Base-by-base conservation (phyloP, 495 filamentous ascomycete species). In the Aspergillus funiculosus region DNA sequence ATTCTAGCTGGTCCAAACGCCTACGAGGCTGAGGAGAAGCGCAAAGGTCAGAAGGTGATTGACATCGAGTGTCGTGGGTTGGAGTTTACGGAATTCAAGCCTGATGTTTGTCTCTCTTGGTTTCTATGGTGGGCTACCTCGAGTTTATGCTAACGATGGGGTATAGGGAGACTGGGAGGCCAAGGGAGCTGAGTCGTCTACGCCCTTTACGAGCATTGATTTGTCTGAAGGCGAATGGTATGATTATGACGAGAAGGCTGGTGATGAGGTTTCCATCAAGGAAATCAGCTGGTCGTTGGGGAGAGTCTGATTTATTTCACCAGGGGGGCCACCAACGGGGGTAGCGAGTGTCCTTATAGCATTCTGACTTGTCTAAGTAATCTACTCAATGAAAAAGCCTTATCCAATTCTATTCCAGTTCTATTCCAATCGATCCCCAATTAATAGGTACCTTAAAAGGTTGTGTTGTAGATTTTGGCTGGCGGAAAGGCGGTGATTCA, bases 11-110 rank as follows among this genome's bases (percentile, higher is more conserved):
- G 79, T 0, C 91, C 92, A 0, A 77, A 75, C 30, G 54, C 82
- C 2, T 96, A 94, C 51, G 61, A 78, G 32, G 60, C 66, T 2
- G 56, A 71, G 4, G 61, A 64, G 8, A 87, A 89, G 20, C 73
- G 85, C 8, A 87, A 80, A 49, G 65, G 68, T 25, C 79, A 85
- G 58, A 90, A 86, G 51, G 78, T 97, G 30, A 73, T 98, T 26
- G 82, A 87, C 55, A 80, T 98, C 43, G 92, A 97, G 68, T 97
- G 92, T 66, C 80, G 92, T 39, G 92, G 92, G 4, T 72, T 96
- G 5, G 92, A 98, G 62, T 96, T 98, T 54, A 79, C 76, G 0
- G 83, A 90, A 36, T 98, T 96, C 64, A 86, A 80, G 53, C 74
- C 90, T 24, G 90, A 95, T 63, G 89, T 94, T 62, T 53, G 75